Percentiles rank a stretch among this genome's conserved stretches.
These are phyloP conservation scores for Marasmius tenuissimus DNA, from an alignment of 1,284 basidiomycete genomes.

Conservation along the genomic window DNA sequence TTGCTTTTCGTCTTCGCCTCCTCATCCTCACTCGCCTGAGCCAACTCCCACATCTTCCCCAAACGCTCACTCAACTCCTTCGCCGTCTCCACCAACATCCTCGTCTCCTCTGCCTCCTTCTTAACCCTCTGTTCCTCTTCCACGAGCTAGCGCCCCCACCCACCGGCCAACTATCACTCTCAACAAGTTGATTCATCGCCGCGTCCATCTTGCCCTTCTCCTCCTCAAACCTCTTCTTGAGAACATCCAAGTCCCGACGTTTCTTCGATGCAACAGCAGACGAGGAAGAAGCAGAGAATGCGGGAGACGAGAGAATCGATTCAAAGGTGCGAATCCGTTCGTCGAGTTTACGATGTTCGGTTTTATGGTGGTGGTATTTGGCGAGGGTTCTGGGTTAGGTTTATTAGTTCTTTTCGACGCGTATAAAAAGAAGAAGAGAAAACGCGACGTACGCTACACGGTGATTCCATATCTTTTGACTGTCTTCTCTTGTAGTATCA, in stretches of 20 bases:
- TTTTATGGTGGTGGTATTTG: not conserved
- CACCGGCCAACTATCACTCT: slow-evolving; percentile 5
- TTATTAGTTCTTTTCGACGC: not conserved
- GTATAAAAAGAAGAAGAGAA: not conserved
- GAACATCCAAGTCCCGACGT: not conserved
- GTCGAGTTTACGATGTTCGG: not conserved
- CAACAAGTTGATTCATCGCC: not conserved
- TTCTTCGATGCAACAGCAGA: not conserved
- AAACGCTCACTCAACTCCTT: not conserved
- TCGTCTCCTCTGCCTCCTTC: not conserved
- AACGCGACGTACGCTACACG: not conserved
- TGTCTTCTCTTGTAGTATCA: not conserved
- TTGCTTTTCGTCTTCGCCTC: not conserved
- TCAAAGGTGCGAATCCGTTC: not conserved
- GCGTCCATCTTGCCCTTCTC: not conserved
- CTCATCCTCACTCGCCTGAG: not conserved
- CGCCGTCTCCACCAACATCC: not conserved
- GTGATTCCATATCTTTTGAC: not conserved
- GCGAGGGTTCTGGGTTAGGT: not conserved
- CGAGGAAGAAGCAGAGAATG: too few species aligned
- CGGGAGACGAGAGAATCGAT: not conserved
- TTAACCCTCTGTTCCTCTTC: not conserved
- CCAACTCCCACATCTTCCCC: slow-evolving; percentile 1
- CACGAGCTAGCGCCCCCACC: not conserved
- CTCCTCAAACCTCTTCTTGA: not conserved